Evolutionary conservation across 495 filamentous ascomycete species (phyloP), one percentile per base, ranked within the genome.

Genomic region (Echria macrotheca): DNA sequence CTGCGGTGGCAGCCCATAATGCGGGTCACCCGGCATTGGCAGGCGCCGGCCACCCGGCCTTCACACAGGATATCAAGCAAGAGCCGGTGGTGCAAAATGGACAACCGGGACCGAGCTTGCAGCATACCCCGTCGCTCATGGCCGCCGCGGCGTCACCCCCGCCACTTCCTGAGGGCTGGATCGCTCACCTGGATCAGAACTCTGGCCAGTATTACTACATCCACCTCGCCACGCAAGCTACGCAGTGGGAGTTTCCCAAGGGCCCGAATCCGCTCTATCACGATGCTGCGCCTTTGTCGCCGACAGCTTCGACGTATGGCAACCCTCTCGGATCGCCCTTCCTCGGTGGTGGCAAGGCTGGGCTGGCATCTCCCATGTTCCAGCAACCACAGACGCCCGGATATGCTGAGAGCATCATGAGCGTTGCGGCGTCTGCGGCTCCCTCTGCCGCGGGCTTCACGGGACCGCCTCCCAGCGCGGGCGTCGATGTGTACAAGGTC

Each of bases 171-270:
- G 94, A 97, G 63, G 93, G 94, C 8, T 98, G 93, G 93, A 97
- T 97, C 63, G 91, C 94, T 10, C 94, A 97, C 60, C 75, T 97
- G 5, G 93, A 98, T 61, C 85, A 86, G 32, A 95, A 83, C 59
- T 95, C 90, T 3, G 93, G 94, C 5, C 93, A 96, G 60, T 98
- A 97, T 64, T 98, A 98, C 62, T 98, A 98, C 62, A 98, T 98
- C 53, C 94, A 98, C 64, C 77, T 98, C 14, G 85, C 93, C 8
- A 91, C 93, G 0, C 93, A 96, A 60, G 88, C 89, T 3, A 98
- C 93, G 10, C 93, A 98, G 64, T 98, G 93, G 93, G 93, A 98
- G 55, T 95, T 95, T 59, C 93, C 93, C 17, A 95, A 96, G 68
- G 88, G 87, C 0, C 87, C 89, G 4, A 91, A 86, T 4, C 87